Conservation (phyloP, 78 protist species). For the Dictyostelium citrinum region DNA sequence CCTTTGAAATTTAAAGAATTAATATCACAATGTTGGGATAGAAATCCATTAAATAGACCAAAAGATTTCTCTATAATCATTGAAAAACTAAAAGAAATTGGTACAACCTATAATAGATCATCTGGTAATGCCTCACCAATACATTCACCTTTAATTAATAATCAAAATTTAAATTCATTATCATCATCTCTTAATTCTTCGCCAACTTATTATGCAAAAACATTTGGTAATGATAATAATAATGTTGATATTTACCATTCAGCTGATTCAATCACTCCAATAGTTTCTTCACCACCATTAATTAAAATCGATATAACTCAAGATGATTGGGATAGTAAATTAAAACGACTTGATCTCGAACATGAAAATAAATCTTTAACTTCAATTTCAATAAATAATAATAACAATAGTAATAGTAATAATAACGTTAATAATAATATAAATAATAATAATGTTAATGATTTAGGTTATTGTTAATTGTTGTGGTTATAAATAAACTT, state of each 20-base stretch:
- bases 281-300: not conserved
- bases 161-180: not conserved
- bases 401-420: not conserved
- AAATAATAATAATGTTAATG: not conserved
- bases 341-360: not conserved
- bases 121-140: not conserved
- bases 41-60: slow-evolving; percentile 25
- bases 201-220: not conserved
- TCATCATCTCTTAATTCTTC: not conserved
- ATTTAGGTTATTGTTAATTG: not conserved
- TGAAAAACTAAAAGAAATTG: not conserved
- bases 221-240: not conserved
- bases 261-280: not conserved
- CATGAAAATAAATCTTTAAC: not conserved
- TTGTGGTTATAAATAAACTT: too few relatives aligned
- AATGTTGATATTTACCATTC: not conserved
- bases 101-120: not conserved
- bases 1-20: not conserved
- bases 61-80: not conserved
- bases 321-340: not conserved
- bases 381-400: not conserved
- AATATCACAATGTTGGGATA: slow-evolving; percentile 16
- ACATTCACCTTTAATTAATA: not conserved
- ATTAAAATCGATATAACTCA: not conserved
- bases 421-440: not conserved